Evolutionary conservation across 495 filamentous ascomycete species (phyloP).

Genomic region (Durotheca rogersii): DNA sequence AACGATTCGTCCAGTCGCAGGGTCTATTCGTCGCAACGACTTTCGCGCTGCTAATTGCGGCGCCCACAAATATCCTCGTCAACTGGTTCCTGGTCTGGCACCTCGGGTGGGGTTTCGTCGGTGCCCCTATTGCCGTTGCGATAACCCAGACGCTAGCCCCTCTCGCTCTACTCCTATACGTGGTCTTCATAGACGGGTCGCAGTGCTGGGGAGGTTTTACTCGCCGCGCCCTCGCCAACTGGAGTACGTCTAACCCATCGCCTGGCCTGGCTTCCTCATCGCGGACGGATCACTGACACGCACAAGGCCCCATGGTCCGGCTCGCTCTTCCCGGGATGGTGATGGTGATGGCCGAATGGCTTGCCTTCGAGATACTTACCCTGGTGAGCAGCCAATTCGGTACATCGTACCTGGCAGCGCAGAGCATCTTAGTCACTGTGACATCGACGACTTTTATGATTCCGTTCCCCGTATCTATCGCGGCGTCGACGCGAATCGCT

Average conservation of each 20-base stretch:
- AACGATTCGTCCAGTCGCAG: slow-evolving; percentile 72
- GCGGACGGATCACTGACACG: slow-evolving; percentile 12
- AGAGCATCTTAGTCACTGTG: slow-evolving; percentile 58
- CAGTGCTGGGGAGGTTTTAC: slow-evolving; percentile 88
- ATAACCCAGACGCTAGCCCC: slow-evolving; percentile 83
- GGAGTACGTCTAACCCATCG: slow-evolving; percentile 57
- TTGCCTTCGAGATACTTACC: slow-evolving; percentile 81
- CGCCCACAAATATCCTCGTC: slow-evolving; percentile 64
- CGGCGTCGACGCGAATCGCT: slow-evolving; percentile 62
- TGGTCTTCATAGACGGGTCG: slow-evolving; percentile 70
- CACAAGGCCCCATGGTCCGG: slow-evolving; percentile 66
- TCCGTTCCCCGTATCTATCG: slow-evolving; percentile 62
- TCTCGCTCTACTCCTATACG: slow-evolving; percentile 69
- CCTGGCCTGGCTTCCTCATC: neutral
- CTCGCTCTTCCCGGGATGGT: slow-evolving; percentile 82
- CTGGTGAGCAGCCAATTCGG: slow-evolving; percentile 70
- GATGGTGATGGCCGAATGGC: slow-evolving; percentile 90
- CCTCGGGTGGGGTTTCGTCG: slow-evolving; percentile 75
- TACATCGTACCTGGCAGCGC: slow-evolving; percentile 64
- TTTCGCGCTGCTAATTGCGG: slow-evolving; percentile 63
- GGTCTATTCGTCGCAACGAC: slow-evolving; percentile 68
- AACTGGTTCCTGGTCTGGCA: slow-evolving; percentile 72
- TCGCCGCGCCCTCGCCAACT: slow-evolving; percentile 68
- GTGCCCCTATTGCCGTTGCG: slow-evolving; percentile 80
- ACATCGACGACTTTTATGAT: slow-evolving; percentile 60